A percentile compares a stretch with the other conserved stretches of the same genome.
phyloP scores from a whole-genome alignment of 371 early-diverging fungal species.

The Mucor lusitanicus region DNA sequence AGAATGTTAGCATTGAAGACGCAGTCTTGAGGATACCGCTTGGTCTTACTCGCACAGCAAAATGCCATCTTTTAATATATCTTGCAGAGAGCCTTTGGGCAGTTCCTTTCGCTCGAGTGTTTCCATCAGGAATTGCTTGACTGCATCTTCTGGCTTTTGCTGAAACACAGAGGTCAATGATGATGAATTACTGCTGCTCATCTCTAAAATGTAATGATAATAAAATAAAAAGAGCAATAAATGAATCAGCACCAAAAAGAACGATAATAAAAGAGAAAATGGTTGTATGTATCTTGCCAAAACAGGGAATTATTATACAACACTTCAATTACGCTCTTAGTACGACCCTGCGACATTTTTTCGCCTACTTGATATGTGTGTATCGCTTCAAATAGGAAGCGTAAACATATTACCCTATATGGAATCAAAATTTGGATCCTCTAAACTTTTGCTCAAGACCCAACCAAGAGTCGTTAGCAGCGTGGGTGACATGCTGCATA shows the following conservation, averaged over 20 bases:
- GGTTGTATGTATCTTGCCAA: constrained; percentile 3
- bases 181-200: not conserved
- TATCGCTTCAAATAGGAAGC: constrained; percentile 15
- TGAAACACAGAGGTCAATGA: constrained; percentile 1
- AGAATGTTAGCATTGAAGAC: not conserved
- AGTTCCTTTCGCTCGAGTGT: constrained; percentile 24
- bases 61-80: constrained; percentile 47
- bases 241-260: not conserved
- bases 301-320: constrained; percentile 14
- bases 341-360: not conserved
- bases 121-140: constrained; percentile 31
- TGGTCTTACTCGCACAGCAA: constrained; percentile 47
- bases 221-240: not conserved
- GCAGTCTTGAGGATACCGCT: not conserved
- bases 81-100: constrained; percentile 33
- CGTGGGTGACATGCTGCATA: not conserved
- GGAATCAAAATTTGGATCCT: not conserved
- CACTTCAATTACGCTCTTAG: not conserved
- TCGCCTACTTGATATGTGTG: not conserved
- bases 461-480: not conserved
- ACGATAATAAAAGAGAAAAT: not conserved
- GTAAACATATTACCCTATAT: constrained; percentile 28
- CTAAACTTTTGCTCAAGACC: not conserved
- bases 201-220: constrained; percentile 1
- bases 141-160: constrained; percentile 27